Conservation (phyloP, 2,329 filamentous ascomycete species). For the Ceratocystis cacaofunesta region DNA sequence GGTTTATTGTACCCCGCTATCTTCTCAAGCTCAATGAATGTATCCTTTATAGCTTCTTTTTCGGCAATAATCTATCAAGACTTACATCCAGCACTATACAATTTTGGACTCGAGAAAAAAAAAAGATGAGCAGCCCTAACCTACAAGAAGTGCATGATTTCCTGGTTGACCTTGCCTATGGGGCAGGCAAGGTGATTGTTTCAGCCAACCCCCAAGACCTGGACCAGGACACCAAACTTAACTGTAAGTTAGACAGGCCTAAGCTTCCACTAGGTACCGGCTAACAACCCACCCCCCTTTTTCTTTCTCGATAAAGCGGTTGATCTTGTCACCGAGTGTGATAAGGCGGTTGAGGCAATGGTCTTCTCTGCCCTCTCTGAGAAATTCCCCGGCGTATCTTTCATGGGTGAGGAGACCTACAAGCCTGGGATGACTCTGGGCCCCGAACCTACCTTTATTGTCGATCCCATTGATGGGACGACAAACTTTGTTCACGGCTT, state of each 20-base stretch:
- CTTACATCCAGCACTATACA: not conserved
- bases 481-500: conserved; percentile 71
- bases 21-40: not conserved
- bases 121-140: conserved; percentile 39
- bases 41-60: too few relatives aligned
- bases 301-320: conserved; percentile 32
- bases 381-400: conserved; percentile 42
- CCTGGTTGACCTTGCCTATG: conserved; percentile 43
- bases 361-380: conserved; percentile 37
- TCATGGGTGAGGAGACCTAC: conserved; percentile 68
- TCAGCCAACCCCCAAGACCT: conserved; percentile 44
- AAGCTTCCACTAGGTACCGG: not conserved
- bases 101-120: not conserved
- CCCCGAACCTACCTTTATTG: conserved; percentile 57
- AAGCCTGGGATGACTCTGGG: conserved; percentile 49
- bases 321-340: conserved; percentile 54
- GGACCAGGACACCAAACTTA: conserved; percentile 46
- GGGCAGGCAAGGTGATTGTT: conserved; percentile 50
- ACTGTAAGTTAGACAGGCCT: conserved; percentile 33
- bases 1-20: not conserved
- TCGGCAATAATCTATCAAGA: too few relatives aligned
- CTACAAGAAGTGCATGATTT: conserved; percentile 47
- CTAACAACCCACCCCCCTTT: conserved; percentile 5
- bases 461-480: conserved; percentile 70
- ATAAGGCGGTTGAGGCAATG: conserved; percentile 50